Evolutionary conservation across 371 early-diverging fungal genomes (phyloP).

Genomic region (Saksenaea vasiformis): DNA sequence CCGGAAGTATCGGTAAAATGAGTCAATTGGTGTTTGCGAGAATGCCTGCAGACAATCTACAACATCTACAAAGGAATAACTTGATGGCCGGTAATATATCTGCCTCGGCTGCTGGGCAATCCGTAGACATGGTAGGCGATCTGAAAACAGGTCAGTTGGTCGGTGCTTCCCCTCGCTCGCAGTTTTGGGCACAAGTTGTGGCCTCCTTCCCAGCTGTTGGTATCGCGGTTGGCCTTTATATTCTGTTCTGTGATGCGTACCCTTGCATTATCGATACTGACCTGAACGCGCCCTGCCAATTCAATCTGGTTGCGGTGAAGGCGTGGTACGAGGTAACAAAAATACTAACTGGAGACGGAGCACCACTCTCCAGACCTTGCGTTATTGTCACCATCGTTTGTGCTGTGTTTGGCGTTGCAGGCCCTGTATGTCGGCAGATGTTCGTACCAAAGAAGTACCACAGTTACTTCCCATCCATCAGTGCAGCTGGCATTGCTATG

Average conservation of each 20-base stretch:
- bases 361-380: constrained; percentile 22
- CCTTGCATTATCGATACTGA: constrained; percentile 36
- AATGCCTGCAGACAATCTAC: constrained; percentile 32
- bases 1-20: constrained; percentile 51
- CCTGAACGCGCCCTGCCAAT: constrained; percentile 47
- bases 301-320: constrained; percentile 58
- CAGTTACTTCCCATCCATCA: constrained; percentile 47
- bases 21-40: constrained; percentile 49
- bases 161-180: constrained; percentile 49
- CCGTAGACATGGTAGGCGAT: constrained; percentile 58
- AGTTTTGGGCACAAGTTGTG: constrained; percentile 52
- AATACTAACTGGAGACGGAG: constrained; percentile 50
- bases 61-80: constrained; percentile 37
- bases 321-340: constrained; percentile 67
- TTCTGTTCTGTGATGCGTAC: constrained; percentile 45
- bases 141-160: constrained; percentile 55
- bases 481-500: constrained; percentile 59
- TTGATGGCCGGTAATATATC: constrained; percentile 51
- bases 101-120: constrained; percentile 49
- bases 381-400: constrained; percentile 40
- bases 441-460: constrained; percentile 37
- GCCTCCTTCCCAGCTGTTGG: constrained; percentile 46
- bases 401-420: constrained; percentile 32
- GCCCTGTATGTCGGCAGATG: constrained; percentile 43
- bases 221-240: constrained; percentile 37